A percentile compares a stretch with the other conserved stretches of the same genome.
Conservation (phyloP, 73 alveolate species). For the Tetrahymena thermophila region DNA sequence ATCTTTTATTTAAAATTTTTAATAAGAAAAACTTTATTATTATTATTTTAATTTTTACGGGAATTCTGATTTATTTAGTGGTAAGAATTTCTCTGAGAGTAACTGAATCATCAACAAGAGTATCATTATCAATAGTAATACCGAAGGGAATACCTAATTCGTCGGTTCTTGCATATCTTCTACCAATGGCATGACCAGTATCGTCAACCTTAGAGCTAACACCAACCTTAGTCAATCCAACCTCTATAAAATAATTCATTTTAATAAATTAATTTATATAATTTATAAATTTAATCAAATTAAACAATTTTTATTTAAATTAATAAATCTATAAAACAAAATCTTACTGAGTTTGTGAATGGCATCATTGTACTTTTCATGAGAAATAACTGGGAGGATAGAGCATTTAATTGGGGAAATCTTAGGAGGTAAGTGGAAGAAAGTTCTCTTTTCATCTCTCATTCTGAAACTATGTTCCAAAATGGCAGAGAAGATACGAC, state of each 20-base stretch:
- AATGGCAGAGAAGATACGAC: constrained; percentile 89
- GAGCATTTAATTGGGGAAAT: constrained; percentile 94
- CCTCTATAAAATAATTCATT: constrained; percentile 5
- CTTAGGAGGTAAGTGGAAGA: constrained; percentile 82
- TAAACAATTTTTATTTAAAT: neutral
- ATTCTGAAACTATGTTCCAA: constrained; percentile 90
- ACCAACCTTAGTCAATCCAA: constrained; percentile 62
- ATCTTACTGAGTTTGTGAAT: constrained; percentile 64
- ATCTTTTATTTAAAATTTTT: neutral
- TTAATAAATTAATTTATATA: neutral
- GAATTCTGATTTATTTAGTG: constrained; percentile 85
- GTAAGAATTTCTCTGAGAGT: constrained; percentile 90
- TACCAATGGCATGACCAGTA: constrained; percentile 87
- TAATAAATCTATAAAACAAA: neutral
- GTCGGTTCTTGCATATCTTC: constrained; percentile 98
- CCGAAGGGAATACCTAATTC: constrained; percentile 99
- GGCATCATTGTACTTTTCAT: constrained; percentile 54
- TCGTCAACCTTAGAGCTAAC: constrained; percentile 92
- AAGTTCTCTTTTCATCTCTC: constrained; percentile 88
- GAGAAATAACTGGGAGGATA: constrained; percentile 79
- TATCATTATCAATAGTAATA: constrained; percentile 92
- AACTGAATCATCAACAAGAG: constrained; percentile 75
- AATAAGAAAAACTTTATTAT: neutral
- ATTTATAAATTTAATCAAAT: too few species aligned
- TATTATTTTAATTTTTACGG: neutral